Conservation (phyloP, 2,329 filamentous ascomycete genomes). For the Aspergillus alliaceus region DNA sequence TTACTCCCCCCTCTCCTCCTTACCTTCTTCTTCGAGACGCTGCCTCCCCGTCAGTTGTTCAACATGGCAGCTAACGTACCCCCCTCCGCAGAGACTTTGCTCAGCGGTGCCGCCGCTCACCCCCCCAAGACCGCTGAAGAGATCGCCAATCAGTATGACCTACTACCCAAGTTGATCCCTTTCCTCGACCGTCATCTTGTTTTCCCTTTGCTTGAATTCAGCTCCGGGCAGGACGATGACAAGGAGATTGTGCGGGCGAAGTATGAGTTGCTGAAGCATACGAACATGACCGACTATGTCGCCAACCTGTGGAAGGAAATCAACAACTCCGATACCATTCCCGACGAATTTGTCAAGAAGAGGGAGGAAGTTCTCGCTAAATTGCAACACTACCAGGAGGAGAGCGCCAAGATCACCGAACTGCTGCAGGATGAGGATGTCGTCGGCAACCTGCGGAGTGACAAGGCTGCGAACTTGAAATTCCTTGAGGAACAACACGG, state of each 20-base stretch:
- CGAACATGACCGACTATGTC: conserved; percentile 99
- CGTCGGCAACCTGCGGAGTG: conserved; percentile 83
- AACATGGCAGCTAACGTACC: conserved; percentile 55
- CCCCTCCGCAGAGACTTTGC: conserved; percentile 50
- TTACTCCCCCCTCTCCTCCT: conserved; percentile 16
- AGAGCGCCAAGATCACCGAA: conserved; percentile 84
- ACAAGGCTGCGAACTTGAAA: conserved; percentile 98
- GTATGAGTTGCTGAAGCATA: conserved; percentile 91
- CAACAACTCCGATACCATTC: conserved; percentile 73
- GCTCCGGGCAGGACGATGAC: conserved; percentile 75
- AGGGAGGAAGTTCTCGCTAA: conserved; percentile 82
- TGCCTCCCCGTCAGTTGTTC: conserved; percentile 16
- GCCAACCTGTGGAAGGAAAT: conserved; percentile 89
- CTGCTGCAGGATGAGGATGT: conserved; percentile 86
- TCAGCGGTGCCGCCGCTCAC: conserved; percentile 50
- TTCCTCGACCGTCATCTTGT: conserved; percentile 95
- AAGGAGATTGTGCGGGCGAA: conserved; percentile 80
- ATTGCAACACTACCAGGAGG: conserved; percentile 80
- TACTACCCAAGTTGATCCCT: conserved; percentile 84
- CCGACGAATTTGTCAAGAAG: conserved; percentile 85
- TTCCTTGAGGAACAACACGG: conserved; percentile 96
- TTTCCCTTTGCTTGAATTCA: conserved; percentile 93
- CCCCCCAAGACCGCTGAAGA: conserved; percentile 46
- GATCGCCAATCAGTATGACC: conserved; percentile 70
- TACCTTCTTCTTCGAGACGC: conserved; percentile 17